Conservation (phyloP, 2,329 filamentous ascomycete species). For the Ramularia collo-cygni region DNA sequence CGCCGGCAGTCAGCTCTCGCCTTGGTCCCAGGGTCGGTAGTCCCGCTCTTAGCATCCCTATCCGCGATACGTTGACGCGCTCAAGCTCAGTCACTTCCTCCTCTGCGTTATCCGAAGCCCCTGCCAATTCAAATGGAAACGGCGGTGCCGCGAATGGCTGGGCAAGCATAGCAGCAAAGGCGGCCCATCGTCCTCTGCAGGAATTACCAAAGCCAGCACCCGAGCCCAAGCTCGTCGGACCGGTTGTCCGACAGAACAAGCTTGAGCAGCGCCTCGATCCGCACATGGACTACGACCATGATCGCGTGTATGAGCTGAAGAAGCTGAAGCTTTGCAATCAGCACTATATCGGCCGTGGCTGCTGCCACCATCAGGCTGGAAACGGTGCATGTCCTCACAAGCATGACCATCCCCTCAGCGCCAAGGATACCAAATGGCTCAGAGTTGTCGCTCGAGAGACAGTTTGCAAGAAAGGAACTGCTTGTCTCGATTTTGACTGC, state of each 20-base stretch:
- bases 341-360: constrained; percentile 50
- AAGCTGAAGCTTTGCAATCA: constrained; percentile 58
- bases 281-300: constrained; percentile 45
- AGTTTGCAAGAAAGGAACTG: constrained; percentile 51
- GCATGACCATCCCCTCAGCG: constrained; percentile 48
- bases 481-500: constrained; percentile 53
- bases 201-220: constrained; percentile 14
- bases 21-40: constrained; percentile 1
- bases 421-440: constrained; percentile 47
- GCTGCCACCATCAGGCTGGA: constrained; percentile 46
- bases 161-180: constrained; percentile 16
- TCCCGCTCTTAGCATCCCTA: constrained; percentile 3
- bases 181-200: constrained; percentile 16
- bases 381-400: constrained; percentile 49
- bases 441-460: constrained; percentile 56
- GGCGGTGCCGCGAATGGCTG: constrained; percentile 11
- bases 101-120: constrained; percentile 14
- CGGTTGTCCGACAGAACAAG: constrained; percentile 49
- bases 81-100: constrained; percentile 17
- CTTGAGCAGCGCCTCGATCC: constrained; percentile 54
- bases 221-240: constrained; percentile 8
- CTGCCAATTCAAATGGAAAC: too few relatives aligned
- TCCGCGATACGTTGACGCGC: constrained; percentile 12
- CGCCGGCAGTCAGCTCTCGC: constrained; percentile 12
- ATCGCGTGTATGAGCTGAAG: constrained; percentile 54